Percentiles rank a stretch among this genome's conserved stretches.
These are phyloP conservation scores for Stemphylium lycopersici DNA, from an alignment of 2,329 filamentous ascomycete species.

Conservation along the genomic window DNA sequence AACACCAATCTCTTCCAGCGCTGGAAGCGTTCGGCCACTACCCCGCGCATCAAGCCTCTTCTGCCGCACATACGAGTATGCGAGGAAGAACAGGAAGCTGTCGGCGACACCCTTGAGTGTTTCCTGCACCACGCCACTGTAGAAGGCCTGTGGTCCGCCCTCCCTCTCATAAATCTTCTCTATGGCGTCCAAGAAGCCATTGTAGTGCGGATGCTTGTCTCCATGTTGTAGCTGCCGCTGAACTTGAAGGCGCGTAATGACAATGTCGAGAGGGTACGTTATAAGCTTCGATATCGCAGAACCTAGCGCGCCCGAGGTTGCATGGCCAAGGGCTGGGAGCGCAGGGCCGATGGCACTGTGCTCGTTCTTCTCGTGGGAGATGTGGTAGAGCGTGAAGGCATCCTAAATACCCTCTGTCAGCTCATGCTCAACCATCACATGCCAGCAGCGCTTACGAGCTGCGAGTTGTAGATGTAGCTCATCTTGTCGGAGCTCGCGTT, in stretches of 20 bases:
- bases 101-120: constrained; percentile 62
- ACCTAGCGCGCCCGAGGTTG: constrained; percentile 77
- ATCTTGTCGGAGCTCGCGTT: constrained; percentile 22
- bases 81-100: constrained; percentile 85
- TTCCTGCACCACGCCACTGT: constrained; percentile 53
- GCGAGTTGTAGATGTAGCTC: constrained; percentile 52
- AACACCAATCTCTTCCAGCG: constrained; percentile 74
- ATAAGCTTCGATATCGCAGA: constrained; percentile 78
- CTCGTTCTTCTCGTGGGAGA: constrained; percentile 46
- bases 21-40: constrained; percentile 56
- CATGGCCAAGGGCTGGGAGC: constrained; percentile 80
- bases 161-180: constrained; percentile 72
- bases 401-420: constrained; percentile 34
- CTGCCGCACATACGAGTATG: constrained; percentile 69
- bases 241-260: constrained; percentile 82
- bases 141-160: constrained; percentile 74
- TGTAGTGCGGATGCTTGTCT: constrained; percentile 60
- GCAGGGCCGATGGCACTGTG: constrained; percentile 51
- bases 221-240: constrained; percentile 65
- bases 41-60: constrained; percentile 41
- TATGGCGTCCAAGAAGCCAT: constrained; percentile 71
- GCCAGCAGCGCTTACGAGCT: constrained; percentile 44
- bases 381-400: constrained; percentile 52
- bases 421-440: background rate
- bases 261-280: constrained; percentile 81